A percentile compares a stretch with the other conserved stretches of the same genome.
Conservation (phyloP, 1,139 yeast species). For the Chernovozyma sophiae-reginae region DNA sequence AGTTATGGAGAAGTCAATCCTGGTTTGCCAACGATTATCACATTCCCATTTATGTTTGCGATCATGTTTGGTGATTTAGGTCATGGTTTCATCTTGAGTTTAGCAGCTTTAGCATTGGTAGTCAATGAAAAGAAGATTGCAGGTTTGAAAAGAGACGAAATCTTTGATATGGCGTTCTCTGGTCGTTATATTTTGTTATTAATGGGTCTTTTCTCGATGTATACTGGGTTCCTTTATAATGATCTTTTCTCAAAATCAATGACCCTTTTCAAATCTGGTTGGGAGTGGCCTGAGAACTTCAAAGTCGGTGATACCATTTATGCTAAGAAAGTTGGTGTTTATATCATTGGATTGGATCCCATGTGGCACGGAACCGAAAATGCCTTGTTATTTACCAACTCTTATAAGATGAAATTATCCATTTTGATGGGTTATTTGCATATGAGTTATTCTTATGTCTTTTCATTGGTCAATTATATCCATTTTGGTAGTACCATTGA, state of each 20-base stretch:
- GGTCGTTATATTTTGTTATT: constrained; percentile 71
- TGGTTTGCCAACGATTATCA: constrained; percentile 72
- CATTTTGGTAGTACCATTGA: constrained; percentile 60
- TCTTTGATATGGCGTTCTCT: constrained; percentile 74
- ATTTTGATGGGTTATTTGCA: constrained; percentile 76
- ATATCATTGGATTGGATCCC: constrained; percentile 67
- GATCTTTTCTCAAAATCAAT: constrained; percentile 77
- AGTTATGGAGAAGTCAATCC: constrained; percentile 77
- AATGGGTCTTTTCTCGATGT: constrained; percentile 77
- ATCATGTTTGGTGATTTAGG: constrained; percentile 87
- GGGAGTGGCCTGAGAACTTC: constrained; percentile 68
- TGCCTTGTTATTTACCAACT: constrained; percentile 66
- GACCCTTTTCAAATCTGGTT: constrained; percentile 67
- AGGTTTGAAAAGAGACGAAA: constrained; percentile 67
- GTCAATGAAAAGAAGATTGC: constrained; percentile 56
- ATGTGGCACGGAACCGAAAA: constrained; percentile 85
- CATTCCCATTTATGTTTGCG: constrained; percentile 85
- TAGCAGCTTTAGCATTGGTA: constrained; percentile 59
- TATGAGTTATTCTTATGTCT: constrained; percentile 70
- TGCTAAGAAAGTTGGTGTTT: constrained; percentile 56
- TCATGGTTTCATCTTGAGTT: constrained; percentile 64
- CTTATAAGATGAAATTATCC: constrained; percentile 79
- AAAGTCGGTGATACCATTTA: constrained; percentile 53
- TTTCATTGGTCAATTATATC: constrained; percentile 62
- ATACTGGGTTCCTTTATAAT: constrained; percentile 73